Evolutionary conservation across 169 alveolate species (phyloP).

Genomic region (Eimeria maxima): DNA sequence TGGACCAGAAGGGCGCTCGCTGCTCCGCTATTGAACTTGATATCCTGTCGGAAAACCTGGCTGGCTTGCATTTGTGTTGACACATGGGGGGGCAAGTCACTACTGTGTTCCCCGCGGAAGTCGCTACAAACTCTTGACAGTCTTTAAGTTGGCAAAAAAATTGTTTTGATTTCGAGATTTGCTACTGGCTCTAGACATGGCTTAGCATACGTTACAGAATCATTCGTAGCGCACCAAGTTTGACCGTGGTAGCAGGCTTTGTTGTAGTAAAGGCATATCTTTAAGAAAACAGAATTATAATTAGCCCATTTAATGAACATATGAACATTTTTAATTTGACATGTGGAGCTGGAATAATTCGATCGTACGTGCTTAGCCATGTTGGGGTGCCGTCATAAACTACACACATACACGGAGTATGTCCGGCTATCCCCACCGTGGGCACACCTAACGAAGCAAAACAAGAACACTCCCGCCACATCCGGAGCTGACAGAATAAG

Average conservation of each 20-base stretch:
- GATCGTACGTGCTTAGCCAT: not conserved
- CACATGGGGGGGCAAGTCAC: not conserved
- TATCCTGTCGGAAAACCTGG: not conserved
- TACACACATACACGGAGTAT: not conserved
- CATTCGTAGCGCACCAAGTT: not conserved
- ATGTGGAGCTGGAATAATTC: not conserved
- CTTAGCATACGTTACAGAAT: not conserved
- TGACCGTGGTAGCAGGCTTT: not conserved
- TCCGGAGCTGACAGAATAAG: too few relatives aligned
- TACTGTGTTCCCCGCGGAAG: not conserved
- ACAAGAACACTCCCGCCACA: not conserved
- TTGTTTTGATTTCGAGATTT: not conserved
- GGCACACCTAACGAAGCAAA: not conserved
- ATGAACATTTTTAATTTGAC: not conserved
- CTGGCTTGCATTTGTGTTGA: conserved; percentile 26
- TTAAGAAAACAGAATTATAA: not conserved
- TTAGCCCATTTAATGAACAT: not conserved
- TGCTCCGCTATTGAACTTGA: conserved; percentile 48
- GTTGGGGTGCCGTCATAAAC: not conserved
- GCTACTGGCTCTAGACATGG: not conserved
- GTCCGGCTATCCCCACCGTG: not conserved
- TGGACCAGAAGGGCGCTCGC: conserved; percentile 69
- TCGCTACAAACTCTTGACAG: not conserved
- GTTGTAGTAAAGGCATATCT: not conserved
- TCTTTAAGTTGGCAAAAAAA: not conserved